A percentile compares a stretch with the other conserved stretches of the same genome.
Evolutionary conservation across 345 rosid genomes (phyloP).

Genomic region (Lagerstroemia speciosa): DNA sequence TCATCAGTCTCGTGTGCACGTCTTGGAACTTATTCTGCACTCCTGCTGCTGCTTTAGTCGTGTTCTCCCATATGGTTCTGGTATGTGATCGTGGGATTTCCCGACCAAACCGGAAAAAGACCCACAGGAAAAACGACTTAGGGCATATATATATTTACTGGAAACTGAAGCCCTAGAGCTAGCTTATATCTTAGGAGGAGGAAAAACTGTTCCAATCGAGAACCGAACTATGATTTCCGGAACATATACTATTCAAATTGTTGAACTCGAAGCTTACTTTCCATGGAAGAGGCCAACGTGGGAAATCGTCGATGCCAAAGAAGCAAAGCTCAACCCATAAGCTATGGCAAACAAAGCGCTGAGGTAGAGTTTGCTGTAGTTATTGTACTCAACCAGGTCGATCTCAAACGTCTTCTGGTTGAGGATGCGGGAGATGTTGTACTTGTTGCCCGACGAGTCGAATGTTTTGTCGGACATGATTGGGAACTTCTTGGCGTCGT

Average conservation of each 20-base stretch:
- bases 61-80: slow-evolving; percentile 35
- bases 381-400: slow-evolving; percentile 22
- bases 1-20: slow-evolving; percentile 68
- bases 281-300: slow-evolving; percentile 38
- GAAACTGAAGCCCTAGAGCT: too few relatives aligned
- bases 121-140: too few relatives aligned
- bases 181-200: too few relatives aligned
- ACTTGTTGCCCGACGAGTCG: slow-evolving; percentile 15
- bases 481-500: slow-evolving; percentile 39
- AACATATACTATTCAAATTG: too few relatives aligned
- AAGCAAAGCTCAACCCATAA: slow-evolving; percentile 33
- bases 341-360: slow-evolving; percentile 24
- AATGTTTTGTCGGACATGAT: slow-evolving; percentile 20
- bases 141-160: too few relatives aligned
- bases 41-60: slow-evolving; percentile 19
- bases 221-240: too few relatives aligned
- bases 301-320: slow-evolving; percentile 26
- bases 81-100: neutral
- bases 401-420: slow-evolving; percentile 25
- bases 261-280: too few relatives aligned
- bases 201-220: too few relatives aligned
- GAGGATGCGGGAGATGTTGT: slow-evolving; percentile 22
- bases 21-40: slow-evolving; percentile 28
- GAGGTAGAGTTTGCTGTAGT: slow-evolving; percentile 33
- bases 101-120: too few relatives aligned